phyloP scores from a whole-genome alignment of 257 asterid genomes.

The Eustoma russellianum region DNA sequence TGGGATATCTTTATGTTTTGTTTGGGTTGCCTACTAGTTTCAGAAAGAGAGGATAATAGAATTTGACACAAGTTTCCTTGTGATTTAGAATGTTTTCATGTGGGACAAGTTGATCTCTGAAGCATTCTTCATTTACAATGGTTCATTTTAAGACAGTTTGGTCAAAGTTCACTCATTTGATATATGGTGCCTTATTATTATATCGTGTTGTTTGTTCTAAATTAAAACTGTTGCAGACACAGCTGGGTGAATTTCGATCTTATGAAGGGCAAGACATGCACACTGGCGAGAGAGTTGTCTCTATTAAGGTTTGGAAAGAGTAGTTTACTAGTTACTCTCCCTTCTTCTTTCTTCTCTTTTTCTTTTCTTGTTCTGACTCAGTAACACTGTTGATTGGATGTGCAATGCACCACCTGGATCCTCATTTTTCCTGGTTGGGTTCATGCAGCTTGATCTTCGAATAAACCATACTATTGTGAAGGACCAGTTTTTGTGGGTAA shows the following conservation, averaged over 20 bases:
- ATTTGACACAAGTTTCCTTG: too few species aligned
- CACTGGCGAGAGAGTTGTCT: conserved; percentile 85
- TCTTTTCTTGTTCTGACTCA: neutral
- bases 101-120: too few species aligned
- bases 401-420: neutral
- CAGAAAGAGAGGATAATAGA: too few species aligned
- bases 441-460: conserved; percentile 82
- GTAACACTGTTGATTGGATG: conserved; percentile 10
- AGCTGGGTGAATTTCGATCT: conserved; percentile 72
- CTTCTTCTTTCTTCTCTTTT: neutral
- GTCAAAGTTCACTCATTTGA: too few species aligned
- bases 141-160: too few species aligned
- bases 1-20: too few species aligned
- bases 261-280: conserved; percentile 97
- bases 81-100: too few species aligned
- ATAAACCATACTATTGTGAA: conserved; percentile 79
- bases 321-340: conserved; percentile 6
- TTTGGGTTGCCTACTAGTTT: too few species aligned
- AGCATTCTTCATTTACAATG: too few species aligned
- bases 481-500: conserved; percentile 95
- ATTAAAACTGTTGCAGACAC: conserved; percentile 46
- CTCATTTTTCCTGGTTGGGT: neutral
- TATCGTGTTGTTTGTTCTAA: neutral
- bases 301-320: conserved; percentile 64
- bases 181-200: neutral